A percentile compares a stretch with the other conserved stretches of the same genome.
Evolutionary conservation across 176 grass and related monocot species (phyloP).

Genomic region (Paspalum notatum): DNA sequence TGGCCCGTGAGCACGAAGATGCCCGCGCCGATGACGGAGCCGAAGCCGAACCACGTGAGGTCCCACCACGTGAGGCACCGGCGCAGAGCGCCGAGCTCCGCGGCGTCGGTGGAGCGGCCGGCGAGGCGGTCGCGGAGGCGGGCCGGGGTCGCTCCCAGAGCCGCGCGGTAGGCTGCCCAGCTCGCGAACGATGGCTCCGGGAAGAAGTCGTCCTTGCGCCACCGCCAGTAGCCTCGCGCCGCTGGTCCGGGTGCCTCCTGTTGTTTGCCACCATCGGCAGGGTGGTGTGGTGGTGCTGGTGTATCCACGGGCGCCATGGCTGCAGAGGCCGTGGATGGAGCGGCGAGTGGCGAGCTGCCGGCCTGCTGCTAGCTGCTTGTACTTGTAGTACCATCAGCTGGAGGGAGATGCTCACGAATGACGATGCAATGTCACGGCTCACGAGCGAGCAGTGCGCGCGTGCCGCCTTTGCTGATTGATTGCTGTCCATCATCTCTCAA

Average conservation of each 20-base stretch:
- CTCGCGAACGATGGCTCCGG: not conserved
- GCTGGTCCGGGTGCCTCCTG: not conserved
- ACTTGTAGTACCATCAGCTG: no score
- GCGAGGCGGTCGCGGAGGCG: not conserved
- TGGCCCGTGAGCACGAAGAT: slow-evolving; percentile 79
- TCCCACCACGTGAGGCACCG: slow-evolving; percentile 70
- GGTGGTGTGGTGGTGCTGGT: not conserved
- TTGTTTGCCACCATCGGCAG: not conserved
- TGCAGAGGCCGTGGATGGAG: not conserved
- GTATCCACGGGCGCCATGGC: not conserved
- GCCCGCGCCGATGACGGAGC: slow-evolving; percentile 70
- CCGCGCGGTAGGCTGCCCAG: not conserved
- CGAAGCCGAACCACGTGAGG: slow-evolving; percentile 71
- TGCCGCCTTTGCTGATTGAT: no score
- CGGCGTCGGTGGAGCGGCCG: not conserved
- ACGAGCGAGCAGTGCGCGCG: no score
- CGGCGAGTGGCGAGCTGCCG: no score
- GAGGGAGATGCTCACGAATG: no score
- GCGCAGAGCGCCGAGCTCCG: not conserved
- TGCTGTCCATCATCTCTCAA: no score
- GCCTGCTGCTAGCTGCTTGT: no score
- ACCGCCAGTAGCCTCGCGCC: not conserved
- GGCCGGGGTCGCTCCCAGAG: not conserved
- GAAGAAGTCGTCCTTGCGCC: not conserved
- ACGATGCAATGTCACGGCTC: no score